Percentiles rank a stretch among this genome's conserved stretches.
Evolutionary conservation across 176 grass and related monocot genomes (phyloP).

Genomic region (Zea mays): Zm-B73-REFERENCE-NAM-5.0 NC_050100.1:128960001-128960500

Average conservation of each 20-base stretch:
- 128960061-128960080: conserved; percentile 79
- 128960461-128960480: background rate
- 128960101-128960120: conserved; percentile 95
- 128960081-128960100: conserved; percentile 78
- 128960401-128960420: conserved; percentile 22
- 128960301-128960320: conserved; percentile 81
- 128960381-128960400: background rate
- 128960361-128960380: conserved; percentile 42
- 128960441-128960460: conserved; percentile 13
- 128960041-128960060: conserved; percentile 80
- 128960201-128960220: conserved; percentile 43
- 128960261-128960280: conserved; percentile 93
- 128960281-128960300: conserved; percentile 95
- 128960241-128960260: conserved; percentile 93
- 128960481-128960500: background rate
- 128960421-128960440: conserved; percentile 2
- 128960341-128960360: conserved; percentile 76
- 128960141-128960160: conserved; percentile 59
- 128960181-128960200: background rate
- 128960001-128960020: no score
- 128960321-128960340: conserved; percentile 85
- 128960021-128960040: background rate
- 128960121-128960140: conserved; percentile 84
- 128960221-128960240: conserved; percentile 85
- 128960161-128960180: conserved; percentile 42